Evolutionary conservation across 2,329 filamentous ascomycete species (phyloP), one percentile per base, ranked within the genome.

Genomic region (Botrytis cinerea): DNA sequence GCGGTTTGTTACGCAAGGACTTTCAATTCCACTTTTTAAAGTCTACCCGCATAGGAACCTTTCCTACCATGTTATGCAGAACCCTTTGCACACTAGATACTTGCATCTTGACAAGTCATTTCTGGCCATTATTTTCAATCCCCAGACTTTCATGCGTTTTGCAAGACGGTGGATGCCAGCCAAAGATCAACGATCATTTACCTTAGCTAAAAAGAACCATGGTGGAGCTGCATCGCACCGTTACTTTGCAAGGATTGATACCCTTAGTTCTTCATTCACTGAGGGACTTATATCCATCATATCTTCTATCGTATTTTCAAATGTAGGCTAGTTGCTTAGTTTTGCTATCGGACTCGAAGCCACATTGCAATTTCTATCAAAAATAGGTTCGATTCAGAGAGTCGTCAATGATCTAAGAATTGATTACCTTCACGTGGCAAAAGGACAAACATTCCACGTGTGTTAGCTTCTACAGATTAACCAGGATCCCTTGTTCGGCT

Each of bases 401-500:
- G 48, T 69, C 35, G 38, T 57, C 38, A 40, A 32, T 69, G 38
- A 1, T 69, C 7, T 16, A 25, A 20, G 9, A 9, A 32, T 16
- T 57, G 2, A 57, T 69, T 57, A 22, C 6, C 10, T 43, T 20
- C 25, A 69, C 35, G 28, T 69, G n/a, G 18, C 8, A 22, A 57
- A 43, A 40, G 3, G 25, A 4, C 18, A 57, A 59, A 28, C 40
- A 22, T 43, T 43, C 46, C 35, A 48, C 18, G 25, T 57, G 25
- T 32, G 10, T 9, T 68, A 6, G 25, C 6, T 32, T 57, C 43
- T 25, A 38, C 25, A 45, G 28, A 12, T 35, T 18, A 35, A 69
- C 48, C 40, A 69, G 66, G 66, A 57, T 69, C 28, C 66, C 66
- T 43, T 57, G 48, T 38, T 35, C 66, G 66, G 66, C 6, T 69